Evolutionary conservation across 306 rosid genomes (phyloP), one percentile per base, ranked within the genome.

Genomic region (Fragaria iinumae): DNA sequence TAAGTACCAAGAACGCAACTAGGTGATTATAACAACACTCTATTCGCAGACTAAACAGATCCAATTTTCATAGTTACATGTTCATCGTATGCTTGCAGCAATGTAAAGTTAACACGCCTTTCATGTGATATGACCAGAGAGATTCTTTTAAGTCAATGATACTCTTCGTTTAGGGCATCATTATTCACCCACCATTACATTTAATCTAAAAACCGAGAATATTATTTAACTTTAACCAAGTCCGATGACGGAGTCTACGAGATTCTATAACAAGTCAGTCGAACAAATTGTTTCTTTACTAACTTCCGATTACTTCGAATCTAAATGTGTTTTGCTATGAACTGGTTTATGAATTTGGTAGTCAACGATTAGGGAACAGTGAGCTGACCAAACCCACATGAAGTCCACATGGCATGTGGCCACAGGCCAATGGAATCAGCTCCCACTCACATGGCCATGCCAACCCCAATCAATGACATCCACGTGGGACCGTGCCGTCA

Each of bases 401-500:
- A 29, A 76, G 59, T 59, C 72, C 79, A 74, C 82, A 52, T 78
- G 77, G 67, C 76, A 71, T 69, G 75, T 66, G 60, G n/a, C 72
- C 45, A 79, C 76, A 25, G 71, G 47, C 75, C 77, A 69, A 75
- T 57, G 63, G 21, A 73, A 75, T 65, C 43, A 16, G 45, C 17
- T 44, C 80, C 84, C 49, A 63, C 59, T 77, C 91, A 88, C 86
- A 82, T 90, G 90, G 67, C 67, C 29, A 25, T 75, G 84, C 64
- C 59, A 62, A 66, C 43, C 12, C 87, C 84, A 87, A 82, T 84
- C 59, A 85, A 73, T 47, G 23, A 63, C 75, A 83, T n/a, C 85
- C 81, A 78, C 72, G 81, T 77, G 90, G 90, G 91, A 34, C 89
- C 74, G 59, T 12, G 41, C 34, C 38, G 1, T 80, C 93, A 89